Evolutionary conservation across 2,329 filamentous ascomycete species (phyloP).

Genomic region (Exophiala calicioides): DNA sequence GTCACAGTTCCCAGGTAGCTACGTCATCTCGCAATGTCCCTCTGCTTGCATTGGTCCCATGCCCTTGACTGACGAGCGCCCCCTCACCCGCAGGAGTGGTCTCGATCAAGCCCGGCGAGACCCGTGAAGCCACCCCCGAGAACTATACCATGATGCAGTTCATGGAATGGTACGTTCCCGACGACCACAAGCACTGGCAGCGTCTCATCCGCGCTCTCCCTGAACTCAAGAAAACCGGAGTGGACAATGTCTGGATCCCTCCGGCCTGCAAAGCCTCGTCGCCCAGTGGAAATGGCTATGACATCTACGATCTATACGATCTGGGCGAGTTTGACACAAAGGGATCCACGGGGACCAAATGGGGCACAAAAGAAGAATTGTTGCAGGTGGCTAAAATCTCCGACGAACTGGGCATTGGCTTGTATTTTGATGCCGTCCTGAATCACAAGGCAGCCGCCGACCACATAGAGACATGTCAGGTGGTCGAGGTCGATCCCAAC

Average conservation of each 20-base stretch:
- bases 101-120: constrained; percentile 4
- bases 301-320: constrained; percentile 65
- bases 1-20: constrained; percentile 14
- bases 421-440: constrained; percentile 65
- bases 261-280: constrained; percentile 64
- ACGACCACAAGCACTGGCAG: constrained; percentile 58
- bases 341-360: constrained; percentile 58
- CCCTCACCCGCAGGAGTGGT: constrained; percentile 1
- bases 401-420: constrained; percentile 37
- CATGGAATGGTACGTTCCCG: constrained; percentile 67
- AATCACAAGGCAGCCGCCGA: constrained; percentile 68
- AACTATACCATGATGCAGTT: constrained; percentile 56
- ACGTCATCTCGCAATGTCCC: background rate
- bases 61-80: background rate
- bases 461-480: constrained; percentile 58
- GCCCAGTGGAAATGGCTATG: constrained; percentile 61
- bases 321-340: constrained; percentile 68
- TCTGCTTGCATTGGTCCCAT: background rate
- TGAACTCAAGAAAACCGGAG: constrained; percentile 55
- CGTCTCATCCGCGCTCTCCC: constrained; percentile 53
- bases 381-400: constrained; percentile 21
- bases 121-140: constrained; percentile 23
- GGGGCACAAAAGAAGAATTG: constrained; percentile 60
- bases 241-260: constrained; percentile 61
- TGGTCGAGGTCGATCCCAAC: constrained; percentile 60